Conservation (phyloP, 805 yeast species). For the Zygoascus ofunaensis region DNA sequence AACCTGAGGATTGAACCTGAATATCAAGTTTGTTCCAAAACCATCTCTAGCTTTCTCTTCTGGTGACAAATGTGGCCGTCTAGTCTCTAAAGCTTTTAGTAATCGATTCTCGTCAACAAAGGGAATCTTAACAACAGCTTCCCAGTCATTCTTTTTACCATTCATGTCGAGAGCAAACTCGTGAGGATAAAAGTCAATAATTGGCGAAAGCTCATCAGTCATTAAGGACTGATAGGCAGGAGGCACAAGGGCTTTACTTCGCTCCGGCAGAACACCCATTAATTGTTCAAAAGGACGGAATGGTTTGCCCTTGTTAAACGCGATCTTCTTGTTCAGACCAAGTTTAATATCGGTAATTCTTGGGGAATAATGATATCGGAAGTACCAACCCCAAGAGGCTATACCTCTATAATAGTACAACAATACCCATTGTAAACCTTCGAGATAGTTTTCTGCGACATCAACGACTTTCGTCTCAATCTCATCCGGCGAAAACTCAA, state of each 20-base stretch:
- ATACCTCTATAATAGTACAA: slow-evolving; percentile 84
- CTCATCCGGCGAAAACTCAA: slow-evolving; percentile 53
- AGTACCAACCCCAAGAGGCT: slow-evolving; percentile 96
- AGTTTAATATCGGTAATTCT: slow-evolving; percentile 76
- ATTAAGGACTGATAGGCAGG: slow-evolving; percentile 66
- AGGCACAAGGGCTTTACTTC: slow-evolving; percentile 77
- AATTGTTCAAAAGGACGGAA: slow-evolving; percentile 90
- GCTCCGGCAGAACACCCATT: slow-evolving; percentile 94
- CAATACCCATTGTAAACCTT: slow-evolving; percentile 96
- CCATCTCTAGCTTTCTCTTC: slow-evolving; percentile 69
- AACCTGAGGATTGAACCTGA: slow-evolving; percentile 67
- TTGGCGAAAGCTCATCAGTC: slow-evolving; percentile 80
- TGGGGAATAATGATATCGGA: slow-evolving; percentile 84
- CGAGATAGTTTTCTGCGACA: slow-evolving; percentile 60
- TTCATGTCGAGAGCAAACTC: slow-evolving; percentile 84
- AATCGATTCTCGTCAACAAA: slow-evolving; percentile 82
- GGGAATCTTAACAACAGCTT: slow-evolving; percentile 86
- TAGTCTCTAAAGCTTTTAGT: slow-evolving; percentile 60
- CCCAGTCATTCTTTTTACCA: slow-evolving; percentile 96
- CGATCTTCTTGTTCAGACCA: slow-evolving; percentile 49
- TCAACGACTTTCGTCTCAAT: slow-evolving; percentile 26
- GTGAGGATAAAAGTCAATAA: slow-evolving; percentile 80
- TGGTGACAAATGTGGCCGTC: slow-evolving; percentile 49
- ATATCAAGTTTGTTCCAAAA: slow-evolving; percentile 61
- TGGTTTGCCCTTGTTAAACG: slow-evolving; percentile 65